Evolutionary conservation across 225 moss, liverwort and hornwort genomes (phyloP).

Genomic region (Straminergon stramineum): DNA sequence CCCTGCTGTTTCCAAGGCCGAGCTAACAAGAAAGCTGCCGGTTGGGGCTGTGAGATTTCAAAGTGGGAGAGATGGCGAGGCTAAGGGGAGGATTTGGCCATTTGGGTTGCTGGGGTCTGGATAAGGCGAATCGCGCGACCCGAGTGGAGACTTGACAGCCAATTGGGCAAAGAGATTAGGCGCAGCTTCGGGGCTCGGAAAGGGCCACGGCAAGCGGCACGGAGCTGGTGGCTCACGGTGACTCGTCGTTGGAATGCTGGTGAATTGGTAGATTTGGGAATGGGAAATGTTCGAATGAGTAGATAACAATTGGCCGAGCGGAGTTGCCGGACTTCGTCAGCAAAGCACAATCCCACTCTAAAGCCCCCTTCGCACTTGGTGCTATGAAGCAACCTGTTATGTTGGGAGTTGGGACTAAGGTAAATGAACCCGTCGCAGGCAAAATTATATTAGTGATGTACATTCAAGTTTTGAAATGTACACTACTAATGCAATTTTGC

Average conservation of each 20-base stretch:
- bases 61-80: neutral
- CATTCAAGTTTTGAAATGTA: no score
- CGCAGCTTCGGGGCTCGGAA: neutral
- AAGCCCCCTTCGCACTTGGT: no score
- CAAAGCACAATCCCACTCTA: neutral
- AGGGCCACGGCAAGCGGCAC: neutral
- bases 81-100: neutral
- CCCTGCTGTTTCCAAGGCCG: neutral
- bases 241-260: neutral
- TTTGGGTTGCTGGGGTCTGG: neutral
- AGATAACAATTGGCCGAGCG: neutral
- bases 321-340: neutral
- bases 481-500: no score
- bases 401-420: no score
- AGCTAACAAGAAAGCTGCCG: neutral
- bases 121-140: conserved; percentile 14
- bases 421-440: no score
- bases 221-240: neutral
- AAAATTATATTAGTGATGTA: no score
- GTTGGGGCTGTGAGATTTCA: neutral
- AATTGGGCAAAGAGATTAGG: neutral
- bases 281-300: no score
- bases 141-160: neutral
- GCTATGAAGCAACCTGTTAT: no score
- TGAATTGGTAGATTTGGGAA: neutral